These are phyloP conservation scores for Fusarium longipes DNA, from an alignment of 2,329 filamentous ascomycete genomes.

Conservation along the genomic window DNA sequence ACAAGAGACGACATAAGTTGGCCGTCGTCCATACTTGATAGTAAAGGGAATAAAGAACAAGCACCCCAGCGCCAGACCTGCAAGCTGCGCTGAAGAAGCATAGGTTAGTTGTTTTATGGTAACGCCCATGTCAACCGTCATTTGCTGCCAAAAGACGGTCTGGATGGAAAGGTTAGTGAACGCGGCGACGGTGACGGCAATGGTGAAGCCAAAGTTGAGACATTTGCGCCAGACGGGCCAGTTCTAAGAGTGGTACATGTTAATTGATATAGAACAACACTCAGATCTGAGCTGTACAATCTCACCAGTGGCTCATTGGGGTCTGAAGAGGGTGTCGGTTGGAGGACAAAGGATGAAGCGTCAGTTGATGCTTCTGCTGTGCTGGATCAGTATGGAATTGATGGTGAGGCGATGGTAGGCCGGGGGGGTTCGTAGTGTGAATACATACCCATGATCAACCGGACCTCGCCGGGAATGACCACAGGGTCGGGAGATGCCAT, in stretches of 20 bases:
- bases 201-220: constrained; percentile 46
- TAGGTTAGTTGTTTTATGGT: constrained; percentile 43
- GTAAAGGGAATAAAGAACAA: constrained; percentile 51
- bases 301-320: constrained; percentile 50
- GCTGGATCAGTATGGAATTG: background rate
- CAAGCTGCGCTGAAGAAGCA: constrained; percentile 46
- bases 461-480: constrained; percentile 31
- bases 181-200: constrained; percentile 45
- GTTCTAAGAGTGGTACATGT: constrained; percentile 37
- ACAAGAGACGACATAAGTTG: constrained; percentile 46
- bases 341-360: constrained; percentile 29
- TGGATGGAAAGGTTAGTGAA: constrained; percentile 47
- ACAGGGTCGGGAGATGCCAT: constrained; percentile 25
- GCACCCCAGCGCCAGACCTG: constrained; percentile 50
- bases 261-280: accelerated
- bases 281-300: accelerated
- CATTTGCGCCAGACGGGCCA: constrained; percentile 48
- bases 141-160: constrained; percentile 51
- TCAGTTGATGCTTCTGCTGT: constrained; percentile 34
- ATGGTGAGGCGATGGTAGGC: background rate
- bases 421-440: background rate
- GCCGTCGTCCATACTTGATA: constrained; percentile 51
- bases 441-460: constrained; percentile 33
- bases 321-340: constrained; percentile 41
- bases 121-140: constrained; percentile 48